A percentile compares a stretch with the other conserved stretches of the same genome.
These are phyloP conservation scores for Stephanodiscus minutulus DNA, from an alignment of 108 stramenopile species.

Conservation along the genomic window DNA sequence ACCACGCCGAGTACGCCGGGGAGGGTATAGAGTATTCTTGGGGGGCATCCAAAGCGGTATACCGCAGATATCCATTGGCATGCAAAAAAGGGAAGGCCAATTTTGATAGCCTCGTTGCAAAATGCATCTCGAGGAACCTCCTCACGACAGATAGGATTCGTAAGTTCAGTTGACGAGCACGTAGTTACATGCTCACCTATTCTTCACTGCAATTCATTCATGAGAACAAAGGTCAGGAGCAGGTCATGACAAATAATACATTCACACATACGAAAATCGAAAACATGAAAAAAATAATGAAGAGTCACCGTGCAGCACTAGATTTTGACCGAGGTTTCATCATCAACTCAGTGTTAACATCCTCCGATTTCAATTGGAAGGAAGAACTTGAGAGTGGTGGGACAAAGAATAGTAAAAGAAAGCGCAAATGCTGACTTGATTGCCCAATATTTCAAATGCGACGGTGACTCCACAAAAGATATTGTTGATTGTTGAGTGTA, in stretches of 20 bases:
- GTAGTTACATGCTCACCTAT: background rate
- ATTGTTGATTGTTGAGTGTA: too few relatives aligned
- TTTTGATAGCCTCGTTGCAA: background rate
- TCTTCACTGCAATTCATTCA: background rate
- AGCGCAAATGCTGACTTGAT: too few relatives aligned
- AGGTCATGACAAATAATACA: background rate
- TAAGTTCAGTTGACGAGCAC: background rate
- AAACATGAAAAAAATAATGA: background rate
- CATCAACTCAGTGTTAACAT: too few relatives aligned
- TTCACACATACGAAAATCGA: background rate
- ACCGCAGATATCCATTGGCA: background rate
- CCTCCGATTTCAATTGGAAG: too few relatives aligned
- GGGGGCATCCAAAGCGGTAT: slow-evolving; percentile 6
- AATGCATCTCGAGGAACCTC: background rate
- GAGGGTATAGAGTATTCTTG: slow-evolving; percentile 8
- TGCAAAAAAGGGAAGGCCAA: background rate
- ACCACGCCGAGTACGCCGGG: slow-evolving; percentile 10
- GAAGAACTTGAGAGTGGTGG: too few relatives aligned
- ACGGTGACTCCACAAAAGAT: too few relatives aligned
- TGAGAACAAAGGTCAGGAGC: background rate
- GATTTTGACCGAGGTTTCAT: background rate
- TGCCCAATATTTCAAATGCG: too few relatives aligned
- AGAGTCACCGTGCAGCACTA: background rate
- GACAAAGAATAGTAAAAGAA: too few relatives aligned
- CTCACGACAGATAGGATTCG: background rate